phyloP scores from a whole-genome alignment of 345 rosid genomes.

The Salix suchowensis region DNA sequence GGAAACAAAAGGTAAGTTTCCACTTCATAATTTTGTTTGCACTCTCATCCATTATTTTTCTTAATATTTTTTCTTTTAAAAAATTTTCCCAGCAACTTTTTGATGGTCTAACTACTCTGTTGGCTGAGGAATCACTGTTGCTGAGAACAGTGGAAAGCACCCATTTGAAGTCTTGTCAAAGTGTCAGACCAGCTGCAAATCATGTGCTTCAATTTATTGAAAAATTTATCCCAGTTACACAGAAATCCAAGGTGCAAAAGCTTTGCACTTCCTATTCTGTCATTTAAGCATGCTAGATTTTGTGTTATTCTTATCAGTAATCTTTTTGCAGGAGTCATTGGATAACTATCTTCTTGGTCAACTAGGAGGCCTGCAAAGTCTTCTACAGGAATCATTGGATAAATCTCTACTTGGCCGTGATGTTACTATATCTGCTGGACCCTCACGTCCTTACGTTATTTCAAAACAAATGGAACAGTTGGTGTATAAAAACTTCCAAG shows the following conservation, averaged over 20 bases:
- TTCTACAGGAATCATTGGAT: constrained; percentile 6
- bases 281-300: constrained; percentile 6
- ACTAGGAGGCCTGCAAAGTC: constrained; percentile 32
- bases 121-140: constrained; percentile 59
- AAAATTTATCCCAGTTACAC: constrained; percentile 47
- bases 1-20: constrained; percentile 75
- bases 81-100: constrained; percentile 55
- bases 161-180: constrained; percentile 56
- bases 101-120: constrained; percentile 48
- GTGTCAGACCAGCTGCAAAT: constrained; percentile 43
- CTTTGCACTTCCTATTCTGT: constrained; percentile 6
- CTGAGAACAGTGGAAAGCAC: constrained; percentile 51
- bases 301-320: constrained; percentile 21
- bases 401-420: constrained; percentile 1
- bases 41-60: neutral
- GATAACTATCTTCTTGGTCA: constrained; percentile 53
- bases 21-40: constrained; percentile 1
- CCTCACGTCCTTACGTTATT: constrained; percentile 36
- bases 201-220: constrained; percentile 46
- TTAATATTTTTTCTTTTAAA: neutral
- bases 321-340: constrained; percentile 55
- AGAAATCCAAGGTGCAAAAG: constrained; percentile 58
- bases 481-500: constrained; percentile 52
- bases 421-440: constrained; percentile 10
- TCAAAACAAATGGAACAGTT: constrained; percentile 43